Base-by-base conservation (phyloP, 148 eudicot genomes). In the Polygonum aviculare region DNA sequence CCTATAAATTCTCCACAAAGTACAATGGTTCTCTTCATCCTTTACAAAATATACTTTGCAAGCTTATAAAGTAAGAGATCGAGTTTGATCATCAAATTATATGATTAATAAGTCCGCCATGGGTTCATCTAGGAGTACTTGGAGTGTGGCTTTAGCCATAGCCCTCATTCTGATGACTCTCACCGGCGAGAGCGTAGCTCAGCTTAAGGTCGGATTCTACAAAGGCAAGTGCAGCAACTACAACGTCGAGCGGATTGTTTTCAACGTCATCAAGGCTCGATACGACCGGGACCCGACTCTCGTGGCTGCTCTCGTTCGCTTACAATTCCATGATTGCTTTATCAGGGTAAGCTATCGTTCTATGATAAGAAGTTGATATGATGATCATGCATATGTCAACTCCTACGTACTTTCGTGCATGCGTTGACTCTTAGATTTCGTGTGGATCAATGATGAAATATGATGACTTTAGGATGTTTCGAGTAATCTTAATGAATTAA, bases 251-350 rank as follows among this genome's bases (percentile, higher is more conserved):
- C 76, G 18, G 1, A 22, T 89, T 19, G 83, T 87, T 5, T 73
- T 73, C 12, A 38, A 72, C 4, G 79, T 77, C 11, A 74, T 87
- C 9, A 50, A 11, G 18, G n/a, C 22, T 2, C 39, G 69, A 55
- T 75, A 62, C 60, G 0, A 0, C 2, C 70, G 38, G 15, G 80
- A 89, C 72, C 75, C 45, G 0, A 75, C 82, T 2, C 75, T 80
- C 31, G 78, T 78, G 0, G 85, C 88, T 1, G 88, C 77, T 44
- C 82, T 87, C 8, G 80, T 85, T 3, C 84, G 88, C 15, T 48
- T 83, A 83, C 86, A 87, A 26, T 85, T 85, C 73, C 90, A 89
- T 50, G 92, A 86, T 49, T 86, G 88, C 78, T 88, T 88, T 52
- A 88, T 86, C 38, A 75, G 75, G 16, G 91, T 86, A 78, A 80